Base-by-base conservation (phyloP, 345 rosid genomes). In the Sonneratia caseolaris region DNA sequence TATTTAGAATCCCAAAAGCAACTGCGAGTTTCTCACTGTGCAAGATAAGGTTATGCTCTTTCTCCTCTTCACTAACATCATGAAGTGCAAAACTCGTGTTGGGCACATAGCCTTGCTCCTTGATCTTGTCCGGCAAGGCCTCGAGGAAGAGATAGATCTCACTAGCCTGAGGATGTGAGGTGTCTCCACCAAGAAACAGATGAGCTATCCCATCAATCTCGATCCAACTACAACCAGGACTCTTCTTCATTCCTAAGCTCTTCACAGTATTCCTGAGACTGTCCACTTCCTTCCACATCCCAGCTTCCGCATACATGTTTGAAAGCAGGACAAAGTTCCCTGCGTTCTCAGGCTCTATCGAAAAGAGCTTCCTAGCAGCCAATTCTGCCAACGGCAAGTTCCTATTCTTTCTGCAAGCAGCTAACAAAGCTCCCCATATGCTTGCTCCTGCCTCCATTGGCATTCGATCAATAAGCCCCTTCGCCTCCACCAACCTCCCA, bases 261-360 rank as follows among this genome's bases (percentile, higher is more conserved):
- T 76, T 77, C 70, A 85, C 80, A 42, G 66, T 71, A 66, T 78
- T 79, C 72, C 87, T 66, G 40, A 88, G 72, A 40, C 74, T 78
- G 76, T 87, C 74, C 15, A 87, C 88, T 21, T 83, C 70, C 12
- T 68, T 75, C 92, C 92, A 87, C 88, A 82, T 87, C 77, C 85
- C 84, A 3, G 81, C 85, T 66, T 87, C 83, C 3, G 91, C 92
- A 64, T 88, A 88, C 55, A 88, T 66, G 74, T 88, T 88, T 0
- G 92, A 86, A 27, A 86, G 77, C 69, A 88, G 76, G 47, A 88
- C 89, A 59, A 86, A 88, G 80, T 84, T 88, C 69, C 88, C 90
- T 43, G 82, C 76, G 69, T 86, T 84, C 35, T 66, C 68, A 24
- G 92, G 88, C 66, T 88, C 92, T n/a, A 86, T 72, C 70, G 71